Base-by-base conservation (phyloP, 1,284 basidiomycete genomes). In the Malassezia yamatoensis region DNA sequence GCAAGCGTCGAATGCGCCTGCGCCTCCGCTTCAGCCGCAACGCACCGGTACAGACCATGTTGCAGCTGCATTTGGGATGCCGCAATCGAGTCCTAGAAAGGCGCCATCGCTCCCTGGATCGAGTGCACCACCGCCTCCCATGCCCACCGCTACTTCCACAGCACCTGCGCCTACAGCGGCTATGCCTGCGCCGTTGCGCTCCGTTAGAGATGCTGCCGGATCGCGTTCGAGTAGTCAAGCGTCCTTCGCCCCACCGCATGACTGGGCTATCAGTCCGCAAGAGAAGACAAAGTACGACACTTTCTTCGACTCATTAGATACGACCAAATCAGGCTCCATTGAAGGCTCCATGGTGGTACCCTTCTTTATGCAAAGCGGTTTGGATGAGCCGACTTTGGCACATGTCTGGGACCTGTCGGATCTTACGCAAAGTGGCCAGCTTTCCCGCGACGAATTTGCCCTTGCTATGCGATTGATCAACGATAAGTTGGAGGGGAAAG, bases 371-470 rank as follows among this genome's bases (percentile, higher is more conserved):
- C 85, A 91, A 75, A 93, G 90, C 49, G 86, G 89, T 58, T 78
- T 99, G 39, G 81, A 85, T 5, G 88, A 89, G 63, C 83, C 85
- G 16, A 81, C 83, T 16, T 80, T 99, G 24, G 94, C 94, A 15
- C 86, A 84, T 67, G 80, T 98, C 51, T 99, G 94, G 93, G 94
- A 99, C 75, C 82, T 99, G 15, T 81, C 91, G 21, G 94, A 98
- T 71, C 81, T 96, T 37, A 84, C 86, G 51, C 87, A 88, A 62
- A 86, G 90, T 62, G 94, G 94, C 5, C 82, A 81, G 46, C 80
- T 99, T 39, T 89, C 85, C 20, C 82, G 85, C 51, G 93, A 96
- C 58, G 89, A 91, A 29, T 98, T 99, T 75, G 93, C 94, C 2
- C 86, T 98, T 40, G 94, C 91, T 3, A 85, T 96, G 85, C 83